These are phyloP conservation scores for Kodamaea arcana DNA, from an alignment of 1,139 yeast genomes.

Conservation along the genomic window DNA sequence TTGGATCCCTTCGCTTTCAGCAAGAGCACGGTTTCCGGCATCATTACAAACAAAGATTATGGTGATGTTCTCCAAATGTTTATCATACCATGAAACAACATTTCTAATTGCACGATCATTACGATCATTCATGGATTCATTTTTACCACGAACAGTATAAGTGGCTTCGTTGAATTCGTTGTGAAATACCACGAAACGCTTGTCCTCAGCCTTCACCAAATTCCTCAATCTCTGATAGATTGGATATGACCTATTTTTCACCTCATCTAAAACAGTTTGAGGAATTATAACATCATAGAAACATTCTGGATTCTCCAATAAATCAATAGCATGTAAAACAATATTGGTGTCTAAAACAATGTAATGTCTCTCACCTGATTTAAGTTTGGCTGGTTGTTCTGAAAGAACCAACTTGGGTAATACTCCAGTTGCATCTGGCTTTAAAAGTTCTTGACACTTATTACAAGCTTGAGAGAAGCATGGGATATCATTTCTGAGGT, in stretches of 20 bases:
- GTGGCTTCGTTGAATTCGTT: constrained; percentile 84
- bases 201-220: constrained; percentile 71
- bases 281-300: constrained; percentile 90
- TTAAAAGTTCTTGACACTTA: constrained; percentile 53
- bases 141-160: constrained; percentile 54
- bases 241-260: constrained; percentile 81
- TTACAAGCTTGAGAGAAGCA: constrained; percentile 75
- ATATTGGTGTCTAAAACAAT: constrained; percentile 85
- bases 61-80: constrained; percentile 56
- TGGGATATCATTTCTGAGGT: constrained; percentile 86
- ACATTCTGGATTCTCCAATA: constrained; percentile 71
- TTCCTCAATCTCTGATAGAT: constrained; percentile 81
- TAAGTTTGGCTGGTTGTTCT: constrained; percentile 42
- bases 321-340: constrained; percentile 82
- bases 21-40: constrained; percentile 58
- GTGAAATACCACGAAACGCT: constrained; percentile 86
- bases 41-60: constrained; percentile 77
- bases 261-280: constrained; percentile 92
- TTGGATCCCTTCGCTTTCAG: constrained; percentile 50
- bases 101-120: constrained; percentile 88
- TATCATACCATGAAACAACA: constrained; percentile 66
- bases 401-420: constrained; percentile 49
- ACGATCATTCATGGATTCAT: constrained; percentile 82
- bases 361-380: constrained; percentile 53
- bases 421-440: constrained; percentile 54